A percentile compares a stretch with the other conserved stretches of the same genome.
These are phyloP conservation scores for Venturia oleaginea DNA, from an alignment of 2,329 filamentous ascomycete genomes.

Conservation along the genomic window DNA sequence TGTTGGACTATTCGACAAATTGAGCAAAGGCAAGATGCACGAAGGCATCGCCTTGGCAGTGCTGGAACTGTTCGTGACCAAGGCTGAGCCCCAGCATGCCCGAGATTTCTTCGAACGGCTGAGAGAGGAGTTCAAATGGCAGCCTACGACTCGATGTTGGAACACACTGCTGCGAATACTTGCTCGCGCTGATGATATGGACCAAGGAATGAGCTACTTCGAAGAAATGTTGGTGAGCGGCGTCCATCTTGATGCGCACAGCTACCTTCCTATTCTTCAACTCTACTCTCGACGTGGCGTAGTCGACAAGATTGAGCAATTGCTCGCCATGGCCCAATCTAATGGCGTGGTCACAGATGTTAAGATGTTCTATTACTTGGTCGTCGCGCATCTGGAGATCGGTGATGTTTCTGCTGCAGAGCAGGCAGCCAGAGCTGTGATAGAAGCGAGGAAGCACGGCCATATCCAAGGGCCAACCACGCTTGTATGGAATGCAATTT, in stretches of 20 bases:
- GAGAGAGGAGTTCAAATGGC: constrained; percentile 42
- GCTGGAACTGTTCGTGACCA: constrained; percentile 61
- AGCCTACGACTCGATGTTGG: constrained; percentile 56
- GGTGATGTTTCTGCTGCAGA: constrained; percentile 34
- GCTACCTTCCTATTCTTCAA: constrained; percentile 65
- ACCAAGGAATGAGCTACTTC: constrained; percentile 57
- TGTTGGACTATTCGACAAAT: constrained; percentile 25
- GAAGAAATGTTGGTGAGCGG: constrained; percentile 44
- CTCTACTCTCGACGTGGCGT: constrained; percentile 65
- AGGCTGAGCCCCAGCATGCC: constrained; percentile 54
- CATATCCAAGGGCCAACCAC: constrained; percentile 45
- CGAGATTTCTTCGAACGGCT: constrained; percentile 56
- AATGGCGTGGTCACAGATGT: constrained; percentile 41
- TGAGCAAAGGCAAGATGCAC: constrained; percentile 14
- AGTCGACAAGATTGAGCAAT: constrained; percentile 54
- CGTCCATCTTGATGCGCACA: constrained; percentile 50
- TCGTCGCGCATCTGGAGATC: constrained; percentile 51
- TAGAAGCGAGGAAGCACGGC: constrained; percentile 36
- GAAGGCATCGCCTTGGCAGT: constrained; percentile 36
- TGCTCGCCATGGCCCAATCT: constrained; percentile 56
- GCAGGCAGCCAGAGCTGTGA: constrained; percentile 49
- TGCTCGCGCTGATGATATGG: constrained; percentile 54
- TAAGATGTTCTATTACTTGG: constrained; percentile 54
- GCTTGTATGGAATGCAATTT: constrained; percentile 68
- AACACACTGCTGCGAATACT: constrained; percentile 70